Base-by-base conservation (phyloP, 495 filamentous ascomycete species). In the Cenococcum geophilum region DNA sequence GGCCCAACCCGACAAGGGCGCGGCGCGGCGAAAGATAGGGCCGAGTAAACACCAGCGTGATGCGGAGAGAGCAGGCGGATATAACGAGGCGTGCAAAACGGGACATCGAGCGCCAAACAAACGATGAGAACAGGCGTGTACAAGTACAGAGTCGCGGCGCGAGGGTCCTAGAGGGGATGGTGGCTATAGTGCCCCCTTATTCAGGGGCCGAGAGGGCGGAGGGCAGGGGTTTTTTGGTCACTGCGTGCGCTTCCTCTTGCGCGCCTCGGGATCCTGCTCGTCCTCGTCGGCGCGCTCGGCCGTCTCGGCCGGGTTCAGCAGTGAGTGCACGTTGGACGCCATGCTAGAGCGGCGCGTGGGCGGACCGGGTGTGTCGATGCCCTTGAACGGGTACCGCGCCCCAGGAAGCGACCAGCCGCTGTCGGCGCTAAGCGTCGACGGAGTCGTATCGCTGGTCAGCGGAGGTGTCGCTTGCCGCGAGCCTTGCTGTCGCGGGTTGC, bases 251-350 rank as follows among this genome's bases (percentile, higher is more conserved):
- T 75, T 75, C 64, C 73, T 61, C 58, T 75, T 75, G 58, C 71
- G 50, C 0, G 59, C 59, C 54, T 74, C 72, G 12, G 23, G 49
- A 32, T 75, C 73, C 27, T 60, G 63, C 20, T 85, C 83, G 55
- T 91, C 86, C 61, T 89, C 87, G 56, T 88, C 88, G 1, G 85
- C 84, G 63, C 85, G 71, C 71, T 88, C 85, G 9, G 81, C 81
- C 1, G 88, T 89, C 64, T 90, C 87, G n/a, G 87, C 85, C 9
- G 88, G 93, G 68, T 98, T 98, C 1, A 98, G 76, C 36, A 89
- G 71, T 10, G 83, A 85, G 74, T 89, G 87, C 18, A 89, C 86
- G 65, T 88, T 89, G 63, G 83, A 87, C 14, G 85, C 86, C 84
- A 89, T 86, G 68, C 87, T 89, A 14, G 80, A 83, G 34, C 86